These are phyloP conservation scores for Talaromyces amestolkiae DNA, from an alignment of 2,329 filamentous ascomycete species.

Conservation along the genomic window DNA sequence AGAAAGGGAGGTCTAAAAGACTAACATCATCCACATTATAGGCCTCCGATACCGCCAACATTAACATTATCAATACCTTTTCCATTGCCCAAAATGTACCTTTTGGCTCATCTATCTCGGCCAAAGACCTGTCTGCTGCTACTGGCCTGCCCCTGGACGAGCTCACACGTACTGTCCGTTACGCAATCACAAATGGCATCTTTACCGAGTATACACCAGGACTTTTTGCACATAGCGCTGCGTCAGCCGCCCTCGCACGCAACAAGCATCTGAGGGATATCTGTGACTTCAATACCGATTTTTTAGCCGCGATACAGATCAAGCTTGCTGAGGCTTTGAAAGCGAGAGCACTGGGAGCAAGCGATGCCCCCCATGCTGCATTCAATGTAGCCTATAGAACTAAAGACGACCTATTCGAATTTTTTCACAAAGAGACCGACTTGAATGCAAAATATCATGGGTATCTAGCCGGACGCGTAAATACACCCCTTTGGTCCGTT, in stretches of 20 bases:
- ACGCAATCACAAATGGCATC: constrained; percentile 8
- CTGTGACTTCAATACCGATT: background rate
- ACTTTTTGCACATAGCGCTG: background rate
- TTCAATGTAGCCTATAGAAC: constrained; percentile 9
- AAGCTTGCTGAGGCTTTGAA: constrained; percentile 1
- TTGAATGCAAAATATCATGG: background rate
- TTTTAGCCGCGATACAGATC: background rate
- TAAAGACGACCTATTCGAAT: background rate
- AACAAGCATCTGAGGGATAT: constrained; percentile 8
- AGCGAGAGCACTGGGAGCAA: background rate
- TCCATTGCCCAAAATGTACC: constrained; percentile 9
- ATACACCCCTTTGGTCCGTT: background rate
- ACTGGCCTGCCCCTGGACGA: background rate
- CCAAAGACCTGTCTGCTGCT: background rate
- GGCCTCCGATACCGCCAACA: constrained; percentile 10
- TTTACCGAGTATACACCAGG: constrained; percentile 5
- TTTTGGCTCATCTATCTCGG: background rate
- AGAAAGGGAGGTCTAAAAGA: background rate
- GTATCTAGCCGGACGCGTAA: constrained; percentile 12
- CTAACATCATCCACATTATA: background rate
- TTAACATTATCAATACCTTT: background rate
- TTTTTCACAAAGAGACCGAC: background rate
- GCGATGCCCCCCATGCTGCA: background rate
- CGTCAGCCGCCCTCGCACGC: constrained; percentile 3
- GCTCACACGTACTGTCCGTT: background rate